Conservation (phyloP, 352 stramenopile genomes). For the Phytophthora agathidicida region DNA sequence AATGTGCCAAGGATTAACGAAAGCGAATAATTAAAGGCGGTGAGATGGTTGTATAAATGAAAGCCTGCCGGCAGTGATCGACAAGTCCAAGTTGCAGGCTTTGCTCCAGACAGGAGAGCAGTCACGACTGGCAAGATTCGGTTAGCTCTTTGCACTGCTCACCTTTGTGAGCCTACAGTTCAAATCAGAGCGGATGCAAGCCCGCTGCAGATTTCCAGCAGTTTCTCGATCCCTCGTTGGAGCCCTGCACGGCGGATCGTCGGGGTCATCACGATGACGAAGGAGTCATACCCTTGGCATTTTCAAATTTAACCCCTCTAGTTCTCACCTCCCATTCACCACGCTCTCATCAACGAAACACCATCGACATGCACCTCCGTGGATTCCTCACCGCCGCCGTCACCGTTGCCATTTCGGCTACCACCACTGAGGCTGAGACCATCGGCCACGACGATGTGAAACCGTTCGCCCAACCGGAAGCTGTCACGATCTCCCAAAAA, state of each 20-base stretch:
- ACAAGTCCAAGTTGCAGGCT: background rate
- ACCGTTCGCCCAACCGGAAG: constrained; percentile 9
- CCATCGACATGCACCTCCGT: constrained; percentile 1
- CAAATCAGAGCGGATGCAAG: constrained; percentile 9
- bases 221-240: background rate
- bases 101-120: background rate
- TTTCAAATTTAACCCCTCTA: background rate
- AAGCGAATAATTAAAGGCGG: no score
- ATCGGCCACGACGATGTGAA: constrained; percentile 13
- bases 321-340: background rate
- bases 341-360: background rate
- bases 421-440: background rate
- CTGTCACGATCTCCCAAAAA: constrained; percentile 14
- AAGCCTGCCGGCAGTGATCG: no score
- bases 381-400: background rate
- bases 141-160: background rate
- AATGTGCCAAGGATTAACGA: background rate
- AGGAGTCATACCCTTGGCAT: background rate
- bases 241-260: background rate
- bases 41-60: no score
- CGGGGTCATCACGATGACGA: constrained; percentile 2
- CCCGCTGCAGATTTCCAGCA: constrained; percentile 9
- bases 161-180: constrained; percentile 2
- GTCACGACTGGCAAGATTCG: constrained; percentile 3
- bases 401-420: background rate